A percentile compares a stretch with the other conserved stretches of the same genome.
Evolutionary conservation across 495 filamentous ascomycete genomes (phyloP).

Genomic region (Talaromyces adpressus): DNA sequence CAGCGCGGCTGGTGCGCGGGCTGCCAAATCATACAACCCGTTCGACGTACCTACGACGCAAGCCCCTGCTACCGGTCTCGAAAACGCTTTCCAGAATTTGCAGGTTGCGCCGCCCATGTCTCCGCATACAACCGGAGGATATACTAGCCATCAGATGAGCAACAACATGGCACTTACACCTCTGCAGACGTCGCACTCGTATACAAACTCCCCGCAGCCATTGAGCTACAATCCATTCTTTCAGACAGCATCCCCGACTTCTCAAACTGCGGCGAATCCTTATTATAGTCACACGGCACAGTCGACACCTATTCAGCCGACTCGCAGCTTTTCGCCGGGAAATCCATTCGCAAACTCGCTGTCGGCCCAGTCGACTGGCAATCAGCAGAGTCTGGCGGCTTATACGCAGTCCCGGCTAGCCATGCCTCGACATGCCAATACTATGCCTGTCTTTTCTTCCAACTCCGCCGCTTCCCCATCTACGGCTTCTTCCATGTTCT

Average conservation of each 20-base stretch:
- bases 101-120: conserved; percentile 69
- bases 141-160: conserved; percentile 53
- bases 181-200: conserved; percentile 38
- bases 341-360: conserved; percentile 50
- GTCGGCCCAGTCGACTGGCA: conserved; percentile 16
- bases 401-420: conserved; percentile 21
- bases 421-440: conserved; percentile 35
- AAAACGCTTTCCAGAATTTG: conserved; percentile 65
- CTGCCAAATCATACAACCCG: conserved; percentile 49
- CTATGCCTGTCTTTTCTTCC: conserved; percentile 33
- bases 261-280: conserved; percentile 22
- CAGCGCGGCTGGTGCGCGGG: neutral
- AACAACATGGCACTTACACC: conserved; percentile 52
- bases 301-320: conserved; percentile 10
- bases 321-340: conserved; percentile 26
- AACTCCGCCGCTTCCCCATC: conserved; percentile 26
- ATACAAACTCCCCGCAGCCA: conserved; percentile 34
- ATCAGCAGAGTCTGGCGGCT: conserved; percentile 23
- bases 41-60: conserved; percentile 49
- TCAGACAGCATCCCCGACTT: conserved; percentile 34
- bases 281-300: conserved; percentile 7
- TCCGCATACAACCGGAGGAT: conserved; percentile 77
- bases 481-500: conserved; percentile 13
- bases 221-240: conserved; percentile 63
- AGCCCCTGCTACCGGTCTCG: conserved; percentile 43